phyloP scores from a whole-genome alignment of 2,329 filamentous ascomycete genomes.

The Trichophyton mentagrophytes region DNA sequence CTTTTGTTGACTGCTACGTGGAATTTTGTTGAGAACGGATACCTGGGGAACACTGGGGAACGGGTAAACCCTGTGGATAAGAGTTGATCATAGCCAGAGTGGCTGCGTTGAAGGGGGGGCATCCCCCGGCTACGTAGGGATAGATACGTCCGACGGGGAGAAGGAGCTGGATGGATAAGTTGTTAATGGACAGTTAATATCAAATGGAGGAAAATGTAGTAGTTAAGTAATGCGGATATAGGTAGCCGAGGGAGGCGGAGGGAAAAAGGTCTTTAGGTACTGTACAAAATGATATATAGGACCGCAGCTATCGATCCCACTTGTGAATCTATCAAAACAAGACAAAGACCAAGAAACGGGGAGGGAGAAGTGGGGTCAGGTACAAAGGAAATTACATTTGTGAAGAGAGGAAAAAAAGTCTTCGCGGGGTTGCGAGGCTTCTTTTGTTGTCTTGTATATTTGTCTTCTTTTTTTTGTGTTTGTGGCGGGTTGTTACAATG shows the following conservation, averaged over 20 bases:
- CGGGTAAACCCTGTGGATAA: background rate
- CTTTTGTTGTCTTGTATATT: background rate
- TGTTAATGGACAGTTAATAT: background rate
- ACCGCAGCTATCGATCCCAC: conserved; percentile 7
- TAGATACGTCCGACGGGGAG: no score
- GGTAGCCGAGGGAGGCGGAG: conserved; percentile 4
- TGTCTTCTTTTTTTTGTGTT: background rate
- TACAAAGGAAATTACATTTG: background rate
- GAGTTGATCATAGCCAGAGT: background rate
- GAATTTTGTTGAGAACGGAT: background rate
- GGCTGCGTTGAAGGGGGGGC: background rate
- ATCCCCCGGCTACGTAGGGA: background rate
- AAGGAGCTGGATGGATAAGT: background rate
- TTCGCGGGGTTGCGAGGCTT: background rate
- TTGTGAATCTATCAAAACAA: conserved; percentile 10
- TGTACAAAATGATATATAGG: conserved; percentile 11
- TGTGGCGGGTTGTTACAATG: background rate
- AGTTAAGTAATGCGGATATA: background rate
- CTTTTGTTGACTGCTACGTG: background rate
- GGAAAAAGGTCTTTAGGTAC: conserved; percentile 9
- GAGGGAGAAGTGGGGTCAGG: background rate
- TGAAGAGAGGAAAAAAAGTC: background rate
- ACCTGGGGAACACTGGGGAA: background rate
- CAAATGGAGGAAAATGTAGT: background rate
- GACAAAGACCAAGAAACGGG: background rate